A percentile compares a stretch with the other conserved stretches of the same genome.
Conservation (phyloP, 306 rosid species). For the Glycine soja region DNA sequence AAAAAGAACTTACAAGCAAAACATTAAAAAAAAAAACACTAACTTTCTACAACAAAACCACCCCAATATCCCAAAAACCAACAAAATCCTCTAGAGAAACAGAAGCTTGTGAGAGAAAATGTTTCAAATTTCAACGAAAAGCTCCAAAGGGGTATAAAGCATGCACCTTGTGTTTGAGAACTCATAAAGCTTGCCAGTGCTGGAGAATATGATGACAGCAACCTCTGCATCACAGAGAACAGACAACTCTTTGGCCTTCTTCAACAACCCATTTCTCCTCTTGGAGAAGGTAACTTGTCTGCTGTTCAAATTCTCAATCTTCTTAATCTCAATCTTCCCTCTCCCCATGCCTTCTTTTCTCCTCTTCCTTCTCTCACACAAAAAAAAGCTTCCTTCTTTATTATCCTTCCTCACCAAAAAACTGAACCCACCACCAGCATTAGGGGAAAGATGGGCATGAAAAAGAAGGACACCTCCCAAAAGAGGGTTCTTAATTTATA, state of each 20-base stretch:
- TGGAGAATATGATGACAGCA: slow-evolving; percentile 73
- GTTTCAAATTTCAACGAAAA: background rate
- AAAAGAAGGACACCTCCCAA: background rate
- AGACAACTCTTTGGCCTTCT: slow-evolving; percentile 75
- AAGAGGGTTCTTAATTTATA: slow-evolving; percentile 24
- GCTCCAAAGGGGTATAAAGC: slow-evolving; percentile 2
- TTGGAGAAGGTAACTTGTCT: slow-evolving; percentile 85
- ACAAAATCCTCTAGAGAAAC: background rate
- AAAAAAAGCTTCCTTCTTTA: slow-evolving; percentile 3
- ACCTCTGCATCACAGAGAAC: slow-evolving; percentile 83
- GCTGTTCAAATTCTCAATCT: slow-evolving; percentile 75
- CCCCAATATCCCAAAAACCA: background rate
- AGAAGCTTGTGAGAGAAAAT: background rate
- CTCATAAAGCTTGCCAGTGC: slow-evolving; percentile 74
- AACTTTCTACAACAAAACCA: background rate
- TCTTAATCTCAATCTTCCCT: slow-evolving; percentile 80
- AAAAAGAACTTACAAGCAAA: background rate
- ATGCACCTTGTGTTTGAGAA: slow-evolving; percentile 66
- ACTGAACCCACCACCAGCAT: slow-evolving; percentile 28
- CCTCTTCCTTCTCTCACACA: slow-evolving; percentile 35
- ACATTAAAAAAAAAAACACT: background rate
- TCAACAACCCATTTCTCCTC: slow-evolving; percentile 72
- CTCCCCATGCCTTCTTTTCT: slow-evolving; percentile 60
- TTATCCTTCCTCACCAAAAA: slow-evolving; percentile 27
- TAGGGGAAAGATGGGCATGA: slow-evolving; percentile 12